Evolutionary conservation across 106 monocot genomes (phyloP), one percentile per base, ranked within the genome.

Genomic region (Acorus calamus): DNA sequence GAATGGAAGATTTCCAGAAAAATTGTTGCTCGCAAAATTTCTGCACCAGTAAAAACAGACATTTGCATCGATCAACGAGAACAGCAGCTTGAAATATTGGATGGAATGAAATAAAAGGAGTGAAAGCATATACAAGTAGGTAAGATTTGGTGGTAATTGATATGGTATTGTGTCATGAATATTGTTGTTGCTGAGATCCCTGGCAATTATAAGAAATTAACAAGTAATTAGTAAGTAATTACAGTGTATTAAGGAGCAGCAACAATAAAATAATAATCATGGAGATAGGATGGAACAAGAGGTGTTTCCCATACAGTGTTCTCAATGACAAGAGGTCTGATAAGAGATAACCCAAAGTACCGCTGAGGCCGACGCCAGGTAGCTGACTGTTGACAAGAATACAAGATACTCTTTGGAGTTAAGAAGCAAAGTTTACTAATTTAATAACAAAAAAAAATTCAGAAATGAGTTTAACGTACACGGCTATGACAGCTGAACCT

Each of bases 121-220:
- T 73, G 44, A 8, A 66, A 55, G 3, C 60, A 52, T 57, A 63
- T 93, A 93, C 89, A 93, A 47, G 50, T 83, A 73, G 46, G 78
- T 83, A 42, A 93, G 77, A 75, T 93, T 93, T 57, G 86, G 83
- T 4, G 93, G 93, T 50, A 93, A 57, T 58, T 93, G 93, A 69
- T 89, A 93, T 7, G 93, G 89, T 14, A 93, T 72, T 10, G 64
- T 59, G 8, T 84, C 86, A 57, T 77, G 78, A 75, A 93, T 83
- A 67, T 79, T 60, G 71, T 93, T 93, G 71, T 73, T 75, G 82
- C 93, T 89, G 61, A 93, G 3, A 77, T 93, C 93, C 83, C 93
- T 93, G 49, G 48, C 6, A 66, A 54, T 4, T 68, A 49, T 14
- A 50, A 10, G 9, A 11, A 60, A 71, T 28, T 10, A 62, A 58